phyloP scores from a whole-genome alignment of 2,329 filamentous ascomycete genomes.

The Botrytis porri region DNA sequence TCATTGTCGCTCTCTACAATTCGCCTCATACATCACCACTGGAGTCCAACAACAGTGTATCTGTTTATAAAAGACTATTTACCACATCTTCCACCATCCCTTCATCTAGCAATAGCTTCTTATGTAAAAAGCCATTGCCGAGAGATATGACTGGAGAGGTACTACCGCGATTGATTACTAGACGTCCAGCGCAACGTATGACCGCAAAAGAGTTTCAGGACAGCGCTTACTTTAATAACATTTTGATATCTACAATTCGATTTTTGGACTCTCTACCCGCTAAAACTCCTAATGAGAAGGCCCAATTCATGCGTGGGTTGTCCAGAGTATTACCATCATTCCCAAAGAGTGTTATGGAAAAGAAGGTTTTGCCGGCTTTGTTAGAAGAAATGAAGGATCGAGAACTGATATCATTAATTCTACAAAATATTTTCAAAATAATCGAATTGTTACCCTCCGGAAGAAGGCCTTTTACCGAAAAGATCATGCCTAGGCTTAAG shows the following conservation, averaged over 20 bases:
- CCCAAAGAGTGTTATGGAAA: constrained; percentile 88
- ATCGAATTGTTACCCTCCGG: constrained; percentile 74
- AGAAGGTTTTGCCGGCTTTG: constrained; percentile 84
- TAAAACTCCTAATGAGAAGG: constrained; percentile 88
- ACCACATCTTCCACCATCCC: constrained; percentile 75
- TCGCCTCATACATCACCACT: constrained; percentile 88
- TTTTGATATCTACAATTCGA: constrained; percentile 91
- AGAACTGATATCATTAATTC: constrained; percentile 77
- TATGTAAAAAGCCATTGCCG: constrained; percentile 75
- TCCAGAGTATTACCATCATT: constrained; percentile 87
- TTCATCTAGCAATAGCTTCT: constrained; percentile 76
- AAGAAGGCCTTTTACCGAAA: constrained; percentile 76
- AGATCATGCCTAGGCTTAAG: constrained; percentile 78
- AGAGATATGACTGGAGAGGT: constrained; percentile 73
- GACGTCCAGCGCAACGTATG: constrained; percentile 82
- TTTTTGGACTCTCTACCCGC: constrained; percentile 89
- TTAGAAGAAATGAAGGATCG: constrained; percentile 93
- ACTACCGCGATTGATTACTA: constrained; percentile 80
- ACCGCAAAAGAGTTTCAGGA: constrained; percentile 90
- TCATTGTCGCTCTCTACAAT: constrained; percentile 90
- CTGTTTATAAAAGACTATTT: constrained; percentile 82
- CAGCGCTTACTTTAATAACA: constrained; percentile 95
- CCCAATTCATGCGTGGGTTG: constrained; percentile 85
- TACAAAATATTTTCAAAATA: constrained; percentile 92
- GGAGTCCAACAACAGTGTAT: constrained; percentile 74